Percentiles rank a stretch among this genome's conserved stretches.
phyloP scores from a whole-genome alignment of 2,329 filamentous ascomycete species.

The Pseudocercospora fuligena region DNA sequence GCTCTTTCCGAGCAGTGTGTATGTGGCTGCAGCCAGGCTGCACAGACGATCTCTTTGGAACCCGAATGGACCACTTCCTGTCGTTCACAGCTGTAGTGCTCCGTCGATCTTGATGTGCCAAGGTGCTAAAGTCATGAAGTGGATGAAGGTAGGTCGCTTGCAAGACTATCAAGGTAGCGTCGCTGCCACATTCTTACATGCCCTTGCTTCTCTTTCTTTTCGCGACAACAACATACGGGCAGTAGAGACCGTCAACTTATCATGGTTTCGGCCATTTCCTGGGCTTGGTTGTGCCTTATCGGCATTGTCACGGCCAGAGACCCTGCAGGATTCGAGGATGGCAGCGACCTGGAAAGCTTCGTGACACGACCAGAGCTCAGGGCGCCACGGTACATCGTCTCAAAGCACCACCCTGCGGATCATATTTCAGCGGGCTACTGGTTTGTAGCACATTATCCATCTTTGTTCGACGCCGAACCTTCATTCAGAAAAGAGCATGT shows the following conservation, averaged over 20 bases:
- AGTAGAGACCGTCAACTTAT: neutral
- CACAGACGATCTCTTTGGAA: neutral
- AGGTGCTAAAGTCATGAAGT: neutral
- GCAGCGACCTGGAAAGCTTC: constrained; percentile 11
- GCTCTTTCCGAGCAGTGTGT: neutral
- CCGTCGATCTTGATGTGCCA: neutral
- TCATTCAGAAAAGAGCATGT: constrained; percentile 18
- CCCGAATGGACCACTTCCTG: neutral
- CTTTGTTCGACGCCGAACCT: constrained; percentile 4
- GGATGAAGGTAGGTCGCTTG: neutral
- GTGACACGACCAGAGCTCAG: constrained; percentile 18
- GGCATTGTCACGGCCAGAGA: neutral
- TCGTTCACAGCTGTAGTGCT: neutral
- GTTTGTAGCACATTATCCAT: constrained; percentile 26
- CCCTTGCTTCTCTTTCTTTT: neutral
- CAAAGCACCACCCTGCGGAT: constrained; percentile 15
- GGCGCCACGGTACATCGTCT: constrained; percentile 19
- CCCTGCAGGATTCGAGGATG: constrained; percentile 13
- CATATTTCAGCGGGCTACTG: constrained; percentile 24
- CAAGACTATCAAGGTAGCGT: neutral
- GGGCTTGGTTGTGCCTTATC: neutral
- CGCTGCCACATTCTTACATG: neutral
- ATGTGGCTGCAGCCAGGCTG: neutral
- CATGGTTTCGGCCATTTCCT: neutral
- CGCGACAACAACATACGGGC: neutral